These are phyloP conservation scores for Nicotiana obtusifolia DNA, from an alignment of 257 asterid species.

Conservation along the genomic window DNA sequence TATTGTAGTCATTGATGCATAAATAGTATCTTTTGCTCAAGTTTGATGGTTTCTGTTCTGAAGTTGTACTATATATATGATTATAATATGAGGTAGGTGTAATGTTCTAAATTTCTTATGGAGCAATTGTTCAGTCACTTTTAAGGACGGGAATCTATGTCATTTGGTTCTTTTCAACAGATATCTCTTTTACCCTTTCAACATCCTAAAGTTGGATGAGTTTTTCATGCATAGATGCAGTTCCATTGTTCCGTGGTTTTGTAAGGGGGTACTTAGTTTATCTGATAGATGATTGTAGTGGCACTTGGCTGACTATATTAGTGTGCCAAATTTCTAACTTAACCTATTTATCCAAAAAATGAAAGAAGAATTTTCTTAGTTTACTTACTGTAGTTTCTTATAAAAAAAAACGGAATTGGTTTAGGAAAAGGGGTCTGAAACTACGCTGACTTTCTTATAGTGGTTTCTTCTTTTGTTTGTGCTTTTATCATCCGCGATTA, in stretches of 20 bases:
- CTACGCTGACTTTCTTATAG: not conserved
- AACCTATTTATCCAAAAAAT: not conserved
- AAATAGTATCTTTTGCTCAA: too few relatives aligned
- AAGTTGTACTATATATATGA: not conserved
- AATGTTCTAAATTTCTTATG: not conserved
- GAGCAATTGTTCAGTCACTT: not conserved
- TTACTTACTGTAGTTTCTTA: not conserved
- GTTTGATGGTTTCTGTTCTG: too few relatives aligned
- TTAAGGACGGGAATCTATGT: not conserved
- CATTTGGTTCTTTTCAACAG: not conserved
- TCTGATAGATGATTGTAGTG: not conserved
- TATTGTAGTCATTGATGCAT: too few relatives aligned
- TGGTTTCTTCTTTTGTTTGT: not conserved
- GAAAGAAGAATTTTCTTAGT: not conserved
- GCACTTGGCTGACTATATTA: not conserved
- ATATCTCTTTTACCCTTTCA: not conserved
- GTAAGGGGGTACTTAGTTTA: not conserved
- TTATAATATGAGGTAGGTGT: not conserved
- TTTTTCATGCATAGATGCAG: not conserved
- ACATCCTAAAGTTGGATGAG: not conserved
- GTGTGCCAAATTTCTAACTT: not conserved
- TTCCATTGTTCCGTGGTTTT: not conserved
- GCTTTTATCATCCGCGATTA: not conserved
- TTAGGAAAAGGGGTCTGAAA: not conserved
- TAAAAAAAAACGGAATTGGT: not conserved